phyloP scores from a whole-genome alignment of 1,284 basidiomycete species.

The Peniophora sp. region DNA sequence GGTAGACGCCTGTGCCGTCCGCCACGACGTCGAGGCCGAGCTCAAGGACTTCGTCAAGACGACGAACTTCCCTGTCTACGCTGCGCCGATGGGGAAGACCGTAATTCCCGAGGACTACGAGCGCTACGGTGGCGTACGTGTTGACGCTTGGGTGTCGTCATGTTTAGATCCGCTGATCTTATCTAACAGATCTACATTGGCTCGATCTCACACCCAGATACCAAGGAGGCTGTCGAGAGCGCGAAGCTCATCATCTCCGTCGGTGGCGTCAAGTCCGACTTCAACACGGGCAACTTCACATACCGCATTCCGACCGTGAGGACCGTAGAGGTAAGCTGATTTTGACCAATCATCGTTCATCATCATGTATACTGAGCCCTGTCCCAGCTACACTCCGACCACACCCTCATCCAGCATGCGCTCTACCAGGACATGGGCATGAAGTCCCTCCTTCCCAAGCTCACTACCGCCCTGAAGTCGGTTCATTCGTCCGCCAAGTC shows the following conservation, averaged over 20 bases:
- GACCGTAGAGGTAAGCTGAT: slow-evolving; percentile 49
- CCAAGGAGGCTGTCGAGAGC: slow-evolving; percentile 73
- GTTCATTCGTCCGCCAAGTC: slow-evolving; percentile 30
- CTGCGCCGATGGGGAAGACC: slow-evolving; percentile 87
- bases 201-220: slow-evolving; percentile 60
- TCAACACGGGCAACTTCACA: slow-evolving; percentile 85
- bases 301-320: slow-evolving; percentile 57
- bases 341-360: too few relatives aligned
- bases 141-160: slow-evolving; percentile 5
- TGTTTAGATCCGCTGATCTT: slow-evolving; percentile 1
- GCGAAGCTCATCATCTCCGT: slow-evolving; percentile 83
- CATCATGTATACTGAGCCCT: slow-evolving; percentile 1
- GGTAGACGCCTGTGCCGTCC: slow-evolving; percentile 82
- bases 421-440: slow-evolving; percentile 59
- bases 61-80: slow-evolving; percentile 73
- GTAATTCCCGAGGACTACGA: slow-evolving; percentile 72
- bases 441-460: slow-evolving; percentile 64
- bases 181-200: slow-evolving; percentile 70
- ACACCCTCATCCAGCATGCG: slow-evolving; percentile 63
- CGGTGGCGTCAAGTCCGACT: slow-evolving; percentile 79
- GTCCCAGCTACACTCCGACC: slow-evolving; percentile 73
- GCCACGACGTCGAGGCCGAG: slow-evolving; percentile 70
- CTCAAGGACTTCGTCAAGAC: slow-evolving; percentile 61
- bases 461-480: slow-evolving; percentile 46
- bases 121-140: slow-evolving; percentile 82